Evolutionary conservation across 1,139 yeast genomes (phyloP).

Genomic region (Geotrichum carabidarum): DNA sequence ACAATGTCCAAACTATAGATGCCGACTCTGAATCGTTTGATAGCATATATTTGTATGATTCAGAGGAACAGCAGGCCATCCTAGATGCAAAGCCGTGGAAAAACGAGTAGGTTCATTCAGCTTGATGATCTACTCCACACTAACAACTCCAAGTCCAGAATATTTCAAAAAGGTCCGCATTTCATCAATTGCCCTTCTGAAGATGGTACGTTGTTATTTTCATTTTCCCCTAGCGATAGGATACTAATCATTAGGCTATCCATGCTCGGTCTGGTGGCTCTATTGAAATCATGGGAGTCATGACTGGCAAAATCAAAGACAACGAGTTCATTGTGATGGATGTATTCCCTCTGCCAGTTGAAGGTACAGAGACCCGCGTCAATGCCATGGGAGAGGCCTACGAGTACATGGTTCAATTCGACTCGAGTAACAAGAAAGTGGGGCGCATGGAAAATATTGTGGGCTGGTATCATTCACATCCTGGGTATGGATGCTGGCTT

Average conservation of each 20-base stretch:
- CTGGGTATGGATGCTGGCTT: slow-evolving; percentile 97
- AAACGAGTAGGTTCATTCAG: slow-evolving; percentile 32
- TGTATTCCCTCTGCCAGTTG: slow-evolving; percentile 83
- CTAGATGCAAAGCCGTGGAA: slow-evolving; percentile 44
- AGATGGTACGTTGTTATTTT: slow-evolving; percentile 45
- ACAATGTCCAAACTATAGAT: slow-evolving; percentile 27
- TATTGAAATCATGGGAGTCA: slow-evolving; percentile 94
- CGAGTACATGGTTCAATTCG: slow-evolving; percentile 86
- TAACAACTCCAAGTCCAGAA: slow-evolving; percentile 37
- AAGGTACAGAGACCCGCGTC: slow-evolving; percentile 93
- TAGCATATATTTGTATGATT: slow-evolving; percentile 32
- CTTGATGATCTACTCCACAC: slow-evolving; percentile 23
- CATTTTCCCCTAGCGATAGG: neutral
- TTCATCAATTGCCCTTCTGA: slow-evolving; percentile 68
- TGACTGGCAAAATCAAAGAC: slow-evolving; percentile 67
- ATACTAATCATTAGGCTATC: slow-evolving; percentile 35
- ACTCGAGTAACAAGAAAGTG: slow-evolving; percentile 53
- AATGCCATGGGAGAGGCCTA: slow-evolving; percentile 93
- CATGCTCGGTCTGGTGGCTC: slow-evolving; percentile 85
- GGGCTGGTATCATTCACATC: slow-evolving; percentile 91
- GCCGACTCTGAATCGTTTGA: slow-evolving; percentile 24
- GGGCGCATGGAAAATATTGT: slow-evolving; percentile 61
- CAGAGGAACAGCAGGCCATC: slow-evolving; percentile 31
- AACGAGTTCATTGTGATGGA: slow-evolving; percentile 69
- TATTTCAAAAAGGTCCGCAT: slow-evolving; percentile 64